phyloP scores from a whole-genome alignment of 352 stramenopile genomes.

The Globisporangium emineosum region DNA sequence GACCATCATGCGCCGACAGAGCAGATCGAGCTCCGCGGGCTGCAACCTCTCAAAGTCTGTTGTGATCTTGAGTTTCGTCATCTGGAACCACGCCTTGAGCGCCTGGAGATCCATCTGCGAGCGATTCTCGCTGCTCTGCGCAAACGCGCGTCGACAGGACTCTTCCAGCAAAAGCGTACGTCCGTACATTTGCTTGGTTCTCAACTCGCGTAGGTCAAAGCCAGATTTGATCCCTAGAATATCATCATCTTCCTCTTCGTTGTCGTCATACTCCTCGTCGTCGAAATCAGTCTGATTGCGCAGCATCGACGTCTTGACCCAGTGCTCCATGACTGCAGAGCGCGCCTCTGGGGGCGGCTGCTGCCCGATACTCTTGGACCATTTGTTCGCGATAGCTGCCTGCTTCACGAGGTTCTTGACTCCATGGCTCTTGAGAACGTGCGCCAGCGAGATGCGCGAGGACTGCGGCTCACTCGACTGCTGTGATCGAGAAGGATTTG shows the following conservation, averaged over 20 bases:
- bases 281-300: conserved; percentile 24
- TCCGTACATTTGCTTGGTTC: conserved; percentile 39
- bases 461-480: background rate
- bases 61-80: conserved; percentile 73
- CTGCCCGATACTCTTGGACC: background rate
- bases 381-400: conserved; percentile 25
- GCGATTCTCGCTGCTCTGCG: conserved; percentile 44
- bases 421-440: conserved; percentile 50
- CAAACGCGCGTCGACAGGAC: conserved; percentile 57
- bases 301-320: conserved; percentile 44
- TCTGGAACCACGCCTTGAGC: conserved; percentile 71
- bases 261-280: conserved; percentile 15
- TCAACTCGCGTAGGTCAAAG: conserved; percentile 37
- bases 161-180: conserved; percentile 69
- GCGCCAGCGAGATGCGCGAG: conserved; percentile 33
- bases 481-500: background rate
- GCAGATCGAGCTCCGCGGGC: conserved; percentile 50
- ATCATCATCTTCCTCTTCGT: conserved; percentile 24
- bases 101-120: conserved; percentile 57
- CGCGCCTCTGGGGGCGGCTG: conserved; percentile 19
- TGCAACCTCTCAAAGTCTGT: conserved; percentile 67
- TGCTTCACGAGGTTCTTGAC: conserved; percentile 65
- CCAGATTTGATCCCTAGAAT: conserved; percentile 31
- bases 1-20: conserved; percentile 59
- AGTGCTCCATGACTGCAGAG: conserved; percentile 62